Conservation (phyloP, 306 rosid species). For the Corylus americana region DNA sequence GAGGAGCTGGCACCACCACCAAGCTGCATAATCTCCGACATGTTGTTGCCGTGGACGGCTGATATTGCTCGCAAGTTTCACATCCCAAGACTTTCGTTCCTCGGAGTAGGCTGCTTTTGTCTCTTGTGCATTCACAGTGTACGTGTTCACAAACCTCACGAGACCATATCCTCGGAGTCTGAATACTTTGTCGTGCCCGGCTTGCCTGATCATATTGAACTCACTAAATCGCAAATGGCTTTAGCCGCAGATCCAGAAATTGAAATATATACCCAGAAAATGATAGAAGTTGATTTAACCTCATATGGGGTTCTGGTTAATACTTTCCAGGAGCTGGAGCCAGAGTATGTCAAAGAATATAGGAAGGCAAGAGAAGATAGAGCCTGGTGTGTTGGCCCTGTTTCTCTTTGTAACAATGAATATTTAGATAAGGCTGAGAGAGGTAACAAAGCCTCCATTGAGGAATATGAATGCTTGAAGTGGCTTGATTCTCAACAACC, state of each 20-base stretch:
- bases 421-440: conserved; percentile 49
- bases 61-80: conserved; percentile 41
- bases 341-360: conserved; percentile 36
- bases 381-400: conserved; percentile 58
- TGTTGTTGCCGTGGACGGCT: conserved; percentile 46
- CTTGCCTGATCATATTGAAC: conserved; percentile 37
- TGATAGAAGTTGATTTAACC: neutral
- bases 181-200: conserved; percentile 42
- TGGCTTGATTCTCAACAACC: conserved; percentile 53
- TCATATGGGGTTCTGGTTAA: conserved; percentile 34
- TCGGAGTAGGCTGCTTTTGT: conserved; percentile 47
- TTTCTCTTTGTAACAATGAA: conserved; percentile 38
- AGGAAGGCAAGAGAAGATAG: conserved; percentile 36
- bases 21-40: conserved; percentile 59
- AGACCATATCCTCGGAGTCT: conserved; percentile 7
- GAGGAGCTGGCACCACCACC: conserved; percentile 44
- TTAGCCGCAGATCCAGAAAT: neutral
- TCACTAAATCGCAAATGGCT: conserved; percentile 29
- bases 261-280: neutral
- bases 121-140: conserved; percentile 25
- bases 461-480: conserved; percentile 24
- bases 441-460: conserved; percentile 44
- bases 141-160: neutral
- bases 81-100: conserved; percentile 64
- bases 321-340: conserved; percentile 46